Evolutionary conservation across 1,139 yeast species (phyloP), one percentile per base, ranked within the genome.

Genomic region (Cylindricascospora bacillispora): DNA sequence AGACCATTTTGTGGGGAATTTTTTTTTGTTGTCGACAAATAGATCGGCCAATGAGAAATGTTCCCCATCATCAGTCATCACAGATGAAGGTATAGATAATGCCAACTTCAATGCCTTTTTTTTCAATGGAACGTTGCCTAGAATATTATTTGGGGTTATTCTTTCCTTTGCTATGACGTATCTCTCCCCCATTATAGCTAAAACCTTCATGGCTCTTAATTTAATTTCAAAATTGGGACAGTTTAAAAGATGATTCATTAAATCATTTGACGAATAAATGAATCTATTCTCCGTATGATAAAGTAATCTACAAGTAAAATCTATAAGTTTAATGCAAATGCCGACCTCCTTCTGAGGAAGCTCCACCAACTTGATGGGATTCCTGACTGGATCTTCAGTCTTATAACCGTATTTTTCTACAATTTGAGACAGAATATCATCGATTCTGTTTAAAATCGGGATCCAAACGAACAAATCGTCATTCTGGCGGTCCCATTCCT

Each of bases 391-490:
- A 30, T 47, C 48, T 5, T 35, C 18, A 5, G 45, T 33, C n/a
- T 38, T 35, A 32, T 50, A 63, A 5, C 62, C 64, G 45, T 82
- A 79, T 38, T 69, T 69, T 10, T 55, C 54, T 15, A 78, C 67
- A 24, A 66, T 56, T 4, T 44, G 42, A 32, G 74, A 80, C 34
- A 82, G 59, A 13, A 81, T 64, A 10, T 62, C 66, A 49, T 85
- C 95, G 44, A 85, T 73, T 41, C 77, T 63, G 52, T 85, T 79
- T 41, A 86, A 60, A 1, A 82, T 70, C 0, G 77, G 67, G 13
- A 81, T 67, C 93, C 94, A 86, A 37, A 75, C 77, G 40, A 68
- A 67, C 26, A 86, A 54, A 41, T 81, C 86, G 17, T 83, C 85
- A 35, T 73, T 63, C 3, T 86, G 79, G 26, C 77, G 61, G 37